These are phyloP conservation scores for Trichoderma brevicompactum DNA, from an alignment of 2,329 filamentous ascomycete genomes.

Conservation along the genomic window DNA sequence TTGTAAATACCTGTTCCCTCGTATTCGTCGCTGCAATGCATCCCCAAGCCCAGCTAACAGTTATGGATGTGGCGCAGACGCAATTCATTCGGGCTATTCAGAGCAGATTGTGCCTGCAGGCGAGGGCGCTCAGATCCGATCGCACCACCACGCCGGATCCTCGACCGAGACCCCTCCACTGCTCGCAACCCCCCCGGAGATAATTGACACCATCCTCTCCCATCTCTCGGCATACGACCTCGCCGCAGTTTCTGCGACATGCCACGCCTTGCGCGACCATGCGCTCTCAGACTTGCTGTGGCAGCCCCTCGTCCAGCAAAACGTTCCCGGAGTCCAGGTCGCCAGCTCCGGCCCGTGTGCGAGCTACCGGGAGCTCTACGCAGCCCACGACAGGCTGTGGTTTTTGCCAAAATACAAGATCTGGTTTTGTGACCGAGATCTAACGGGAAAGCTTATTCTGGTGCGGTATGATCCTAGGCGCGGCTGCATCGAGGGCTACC, in stretches of 20 bases:
- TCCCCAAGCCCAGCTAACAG: not conserved
- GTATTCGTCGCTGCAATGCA: too few relatives aligned
- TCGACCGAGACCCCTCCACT: conserved; percentile 40
- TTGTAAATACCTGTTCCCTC: too few relatives aligned
- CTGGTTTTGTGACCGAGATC: conserved; percentile 79
- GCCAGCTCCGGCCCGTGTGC: conserved; percentile 60
- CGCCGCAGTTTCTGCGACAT: conserved; percentile 62
- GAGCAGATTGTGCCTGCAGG: not conserved
- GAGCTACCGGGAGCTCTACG: conserved; percentile 73
- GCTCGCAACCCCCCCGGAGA: conserved; percentile 70
- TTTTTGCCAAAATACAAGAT: conserved; percentile 79
- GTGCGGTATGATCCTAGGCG: conserved; percentile 74
- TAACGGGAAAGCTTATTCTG: conserved; percentile 75
- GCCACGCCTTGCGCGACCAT: conserved; percentile 62
- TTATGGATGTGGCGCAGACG: not conserved
- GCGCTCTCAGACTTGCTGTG: conserved; percentile 71
- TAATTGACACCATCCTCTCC: conserved; percentile 72
- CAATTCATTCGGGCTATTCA: not conserved
- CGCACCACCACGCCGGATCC: not conserved
- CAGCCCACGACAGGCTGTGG: conserved; percentile 79
- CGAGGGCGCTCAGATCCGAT: not conserved
- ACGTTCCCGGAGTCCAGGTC: conserved; percentile 63
- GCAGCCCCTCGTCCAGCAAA: conserved; percentile 69
- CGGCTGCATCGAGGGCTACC: conserved; percentile 80
- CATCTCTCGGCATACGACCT: conserved; percentile 70